Conservation (phyloP, 139 green algal genomes). For the Asterochloris erici region DNA sequence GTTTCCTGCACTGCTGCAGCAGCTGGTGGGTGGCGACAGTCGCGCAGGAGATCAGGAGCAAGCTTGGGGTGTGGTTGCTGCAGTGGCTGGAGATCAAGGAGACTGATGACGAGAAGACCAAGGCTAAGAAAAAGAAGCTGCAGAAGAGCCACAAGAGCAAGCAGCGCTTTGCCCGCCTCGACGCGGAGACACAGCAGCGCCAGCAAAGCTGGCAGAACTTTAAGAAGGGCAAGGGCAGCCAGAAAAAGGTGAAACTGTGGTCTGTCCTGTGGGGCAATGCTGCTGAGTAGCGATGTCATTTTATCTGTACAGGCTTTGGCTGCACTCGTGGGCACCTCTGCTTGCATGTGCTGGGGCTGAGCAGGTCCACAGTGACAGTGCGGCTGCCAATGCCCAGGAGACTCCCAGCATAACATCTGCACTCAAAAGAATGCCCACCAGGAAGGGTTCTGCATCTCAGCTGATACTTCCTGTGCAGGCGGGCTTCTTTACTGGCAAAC, state of each 20-base stretch:
- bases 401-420: no score
- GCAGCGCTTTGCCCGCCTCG: conserved; percentile 74
- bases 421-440: no score
- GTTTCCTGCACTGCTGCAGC: no score
- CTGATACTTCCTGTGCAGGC: conserved; percentile 8
- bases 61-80: neutral
- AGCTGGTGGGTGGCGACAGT: no score
- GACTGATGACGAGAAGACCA: conserved; percentile 77
- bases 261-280: no score
- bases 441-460: no score
- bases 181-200: conserved; percentile 43
- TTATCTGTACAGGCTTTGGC: no score
- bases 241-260: conserved; percentile 51
- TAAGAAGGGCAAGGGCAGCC: conserved; percentile 63
- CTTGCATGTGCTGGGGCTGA: no score
- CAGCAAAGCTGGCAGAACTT: conserved; percentile 59
- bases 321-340: no score
- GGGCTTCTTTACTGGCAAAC: conserved; percentile 14
- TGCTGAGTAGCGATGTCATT: no score
- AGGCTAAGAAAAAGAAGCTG: conserved; percentile 76
- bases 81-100: conserved; percentile 81
- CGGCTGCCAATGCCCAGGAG: no score
- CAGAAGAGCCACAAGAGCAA: conserved; percentile 84
- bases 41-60: neutral
- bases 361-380: no score